Evolutionary conservation across 257 asterid genomes (phyloP).

Genomic region (Ophiorrhiza pumila): DNA sequence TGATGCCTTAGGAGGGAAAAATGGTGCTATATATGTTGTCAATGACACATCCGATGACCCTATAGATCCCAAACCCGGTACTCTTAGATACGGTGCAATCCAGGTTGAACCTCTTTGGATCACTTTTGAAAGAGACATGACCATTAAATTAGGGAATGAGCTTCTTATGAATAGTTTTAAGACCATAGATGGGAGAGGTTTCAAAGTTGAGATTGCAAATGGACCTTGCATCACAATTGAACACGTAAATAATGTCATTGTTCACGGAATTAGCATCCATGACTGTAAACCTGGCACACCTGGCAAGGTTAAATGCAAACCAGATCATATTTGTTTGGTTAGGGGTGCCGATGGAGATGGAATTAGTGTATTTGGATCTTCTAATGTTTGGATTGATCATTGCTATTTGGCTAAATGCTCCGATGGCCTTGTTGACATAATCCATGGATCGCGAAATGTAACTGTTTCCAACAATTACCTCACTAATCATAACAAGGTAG

Average conservation of each 20-base stretch:
- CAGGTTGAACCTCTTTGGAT: constrained; percentile 16
- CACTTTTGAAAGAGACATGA: constrained; percentile 12
- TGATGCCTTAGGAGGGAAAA: constrained; percentile 19
- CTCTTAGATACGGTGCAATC: constrained; percentile 16
- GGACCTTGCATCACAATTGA: constrained; percentile 19
- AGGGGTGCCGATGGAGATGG: constrained; percentile 17
- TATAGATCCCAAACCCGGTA: constrained; percentile 20
- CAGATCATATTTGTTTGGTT: neutral
- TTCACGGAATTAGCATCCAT: constrained; percentile 20
- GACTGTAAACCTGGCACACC: constrained; percentile 17
- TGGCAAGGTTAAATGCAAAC: neutral
- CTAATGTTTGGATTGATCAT: constrained; percentile 24
- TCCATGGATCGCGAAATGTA: constrained; percentile 50
- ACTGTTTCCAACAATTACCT: constrained; percentile 62
- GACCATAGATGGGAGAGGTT: constrained; percentile 23
- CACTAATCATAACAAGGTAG: neutral
- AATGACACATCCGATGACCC: constrained; percentile 20
- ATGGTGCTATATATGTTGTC: constrained; percentile 18
- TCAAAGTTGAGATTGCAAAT: constrained; percentile 20
- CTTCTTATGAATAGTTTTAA: constrained; percentile 20
- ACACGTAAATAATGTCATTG: constrained; percentile 13
- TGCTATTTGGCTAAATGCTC: constrained; percentile 50
- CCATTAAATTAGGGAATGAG: constrained; percentile 8
- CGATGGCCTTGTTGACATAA: constrained; percentile 43
- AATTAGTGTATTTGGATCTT: constrained; percentile 7